Evolutionary conservation across 2,329 filamentous ascomycete species (phyloP), one percentile per base, ranked within the genome.

Genomic region (Neocucurbitaria cava): DNA sequence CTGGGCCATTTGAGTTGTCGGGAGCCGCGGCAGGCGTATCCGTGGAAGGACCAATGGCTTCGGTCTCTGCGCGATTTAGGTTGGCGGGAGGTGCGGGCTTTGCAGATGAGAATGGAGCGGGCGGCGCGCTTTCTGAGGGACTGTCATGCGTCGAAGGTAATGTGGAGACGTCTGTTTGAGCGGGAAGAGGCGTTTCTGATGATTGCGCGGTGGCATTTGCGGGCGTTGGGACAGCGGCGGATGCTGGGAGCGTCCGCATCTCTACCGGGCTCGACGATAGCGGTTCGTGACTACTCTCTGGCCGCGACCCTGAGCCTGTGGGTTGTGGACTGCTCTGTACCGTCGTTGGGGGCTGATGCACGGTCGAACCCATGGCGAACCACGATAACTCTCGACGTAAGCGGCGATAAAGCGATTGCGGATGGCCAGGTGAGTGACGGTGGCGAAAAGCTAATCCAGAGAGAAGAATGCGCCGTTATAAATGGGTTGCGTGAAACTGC

Each of bases 11-110:
- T 21, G 70, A 62, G 43, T 69, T 70, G 51, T 77, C 70, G 46
- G 76, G 72, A 50, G 77, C 74, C 9, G 71, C 67, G 9, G 73
- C 72, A 6, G 77, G 76, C 2, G 69, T 72, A 41, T 81, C 79
- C 59, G 77, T 77, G 8, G 78, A 79, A 17, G 79, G 78, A n/a
- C 78, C 79, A 49, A 81, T 78, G 44, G 78, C 78, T 67, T 80
- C 78, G 21, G 76, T 77, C 58, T 80, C 76, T 52, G 68, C 68
- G 51, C 77, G 73, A 43, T 62, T 72, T 40, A 77, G 64, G 45
- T 69, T 53, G 46, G 65, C 55, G 46, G 69, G 71, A 43, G 67
- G 56, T 6, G 66, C 46, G 18, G 59, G 59, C 48, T 68, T 69
- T 17, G 63, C 45, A 30, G 69, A 54, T 17, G 65, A 52, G 2